phyloP scores from a whole-genome alignment of 208 protist genomes.

The Angomonas deanei region DNA sequence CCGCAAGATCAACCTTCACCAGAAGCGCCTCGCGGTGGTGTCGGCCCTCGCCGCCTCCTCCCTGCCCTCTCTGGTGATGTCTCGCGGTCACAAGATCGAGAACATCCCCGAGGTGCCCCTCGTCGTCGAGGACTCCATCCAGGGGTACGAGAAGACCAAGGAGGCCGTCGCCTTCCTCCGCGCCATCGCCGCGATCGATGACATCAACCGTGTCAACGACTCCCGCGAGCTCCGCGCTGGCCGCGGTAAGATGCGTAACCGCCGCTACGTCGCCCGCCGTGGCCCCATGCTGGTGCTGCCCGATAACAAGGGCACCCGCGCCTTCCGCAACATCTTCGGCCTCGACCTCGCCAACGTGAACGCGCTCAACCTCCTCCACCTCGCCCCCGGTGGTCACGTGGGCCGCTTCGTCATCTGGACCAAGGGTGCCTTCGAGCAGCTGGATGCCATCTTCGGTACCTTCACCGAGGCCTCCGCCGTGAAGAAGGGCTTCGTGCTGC shows the following conservation, averaged over 20 bases:
- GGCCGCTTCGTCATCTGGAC: slow-evolving; percentile 99
- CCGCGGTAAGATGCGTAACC: slow-evolving; percentile 97
- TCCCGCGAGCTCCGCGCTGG: slow-evolving; percentile 90
- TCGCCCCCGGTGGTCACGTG: slow-evolving; percentile 98
- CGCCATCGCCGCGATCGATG: slow-evolving; percentile 88
- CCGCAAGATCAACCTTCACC: slow-evolving; percentile 96
- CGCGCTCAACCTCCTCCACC: slow-evolving; percentile 96
- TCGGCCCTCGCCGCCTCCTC: slow-evolving; percentile 98
- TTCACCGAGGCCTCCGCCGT: slow-evolving; percentile 61
- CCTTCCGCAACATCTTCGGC: slow-evolving; percentile 97
- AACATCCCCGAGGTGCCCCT: slow-evolving; percentile 95
- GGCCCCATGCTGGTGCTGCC: slow-evolving; percentile 97
- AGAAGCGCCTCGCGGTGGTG: slow-evolving; percentile 95
- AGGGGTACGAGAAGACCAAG: slow-evolving; percentile 94
- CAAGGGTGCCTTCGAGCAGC: slow-evolving; percentile 95
- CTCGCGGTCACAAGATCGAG: slow-evolving; percentile 97
- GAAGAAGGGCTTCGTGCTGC: slow-evolving; percentile 86
- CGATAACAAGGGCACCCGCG: slow-evolving; percentile 81
- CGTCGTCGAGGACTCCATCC: slow-evolving; percentile 91
- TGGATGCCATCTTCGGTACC: slow-evolving; percentile 97
- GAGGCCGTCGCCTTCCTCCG: slow-evolving; percentile 94
- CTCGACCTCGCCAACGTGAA: slow-evolving; percentile 93
- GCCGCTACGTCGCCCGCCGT: slow-evolving; percentile 90
- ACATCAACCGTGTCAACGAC: slow-evolving; percentile 93
- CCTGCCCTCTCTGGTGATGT: slow-evolving; percentile 95